Evolutionary conservation across 352 stramenopile genomes (phyloP), one percentile per base, ranked within the genome.

Genomic region (Globisporangium cederbergense): DNA sequence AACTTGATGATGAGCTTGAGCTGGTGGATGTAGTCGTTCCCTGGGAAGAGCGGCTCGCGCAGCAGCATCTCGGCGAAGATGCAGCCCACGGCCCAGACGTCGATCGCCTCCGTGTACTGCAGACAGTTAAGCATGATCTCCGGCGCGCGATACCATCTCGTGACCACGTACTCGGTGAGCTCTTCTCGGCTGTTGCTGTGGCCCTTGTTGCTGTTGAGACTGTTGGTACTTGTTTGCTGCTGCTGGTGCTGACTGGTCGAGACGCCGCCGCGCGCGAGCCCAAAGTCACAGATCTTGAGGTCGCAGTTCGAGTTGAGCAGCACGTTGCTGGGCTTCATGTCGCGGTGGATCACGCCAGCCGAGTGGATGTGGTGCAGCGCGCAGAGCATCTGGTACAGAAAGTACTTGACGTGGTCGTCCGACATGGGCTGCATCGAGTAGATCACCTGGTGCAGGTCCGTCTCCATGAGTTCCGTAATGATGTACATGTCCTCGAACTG

Each of bases 41-140:
- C 85, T 3, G 82, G 94, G 67, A 99, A 99, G 38, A 98, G 86
- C 51, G 97, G 96, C 71, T 99, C 98, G 43, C 97, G 83, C 42
- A 90, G 69, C 18, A 99, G 85, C 66, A 99, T 93, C 78, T 99
- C 97, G 16, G 93, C 97, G 69, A 99, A 98, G 65, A 99, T 99
- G 70, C 97, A 99, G 18, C 97, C 97, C 20, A 98, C 94, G 58
- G 85, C 88, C 94, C 94, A 98, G 16, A 98, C 72, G 68, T 98
- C 94, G 61, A 98, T 93, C 22, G 91, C 86, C 65, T 96, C 89
- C 3, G 89, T 96, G 75, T 99, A 99, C 40, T 98, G 78, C 46
- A 98, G 83, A 65, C 90, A 98, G 25, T 95, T 96, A 38, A 99
- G 76, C 95, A 99, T 98, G 49, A 97, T 93, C 28, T 56, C 50